Evolutionary conservation across 345 rosid genomes (phyloP).

Genomic region (Citrus sinensis): DVS_A1.0 CM039165.1:34504001-34504500

Average conservation of each 20-base stretch:
- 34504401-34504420: neutral
- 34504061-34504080: neutral
- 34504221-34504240: neutral
- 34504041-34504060: neutral
- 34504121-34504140: neutral
- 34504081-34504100: neutral
- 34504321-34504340: neutral
- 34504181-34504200: neutral
- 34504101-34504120: neutral
- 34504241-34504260: neutral
- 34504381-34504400: no score
- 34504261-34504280: neutral
- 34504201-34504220: neutral
- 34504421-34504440: neutral
- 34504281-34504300: neutral
- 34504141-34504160: neutral
- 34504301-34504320: neutral
- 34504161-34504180: neutral
- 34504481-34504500: neutral
- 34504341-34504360: neutral
- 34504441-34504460: neutral
- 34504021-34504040: neutral
- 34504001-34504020: constrained; percentile 86
- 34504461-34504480: neutral
- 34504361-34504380: neutral